Evolutionary conservation across 2,329 filamentous ascomycete genomes (phyloP).

Genomic region (Aspergillus tamarii): DNA sequence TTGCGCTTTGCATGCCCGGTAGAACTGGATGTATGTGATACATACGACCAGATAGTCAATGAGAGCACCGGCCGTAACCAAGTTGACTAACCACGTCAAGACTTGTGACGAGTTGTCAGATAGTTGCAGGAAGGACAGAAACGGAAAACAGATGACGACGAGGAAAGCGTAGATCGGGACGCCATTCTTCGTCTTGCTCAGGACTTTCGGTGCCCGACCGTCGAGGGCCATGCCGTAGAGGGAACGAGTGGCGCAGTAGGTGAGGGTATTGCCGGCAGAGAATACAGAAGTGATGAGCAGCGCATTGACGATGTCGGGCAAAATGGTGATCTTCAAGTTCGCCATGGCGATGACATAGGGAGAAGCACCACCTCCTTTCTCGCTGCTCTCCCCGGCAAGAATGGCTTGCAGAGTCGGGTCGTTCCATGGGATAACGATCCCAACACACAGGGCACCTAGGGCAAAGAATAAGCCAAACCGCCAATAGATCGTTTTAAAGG

Average conservation of each 20-base stretch:
- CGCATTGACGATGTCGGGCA: conserved; percentile 71
- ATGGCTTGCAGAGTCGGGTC: conserved; percentile 56
- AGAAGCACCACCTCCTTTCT: conserved; percentile 38
- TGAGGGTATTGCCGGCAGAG: conserved; percentile 65
- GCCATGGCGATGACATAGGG: conserved; percentile 69
- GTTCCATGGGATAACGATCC: conserved; percentile 69
- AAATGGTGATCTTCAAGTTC: conserved; percentile 59
- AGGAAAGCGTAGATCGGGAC: conserved; percentile 69
- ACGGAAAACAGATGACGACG: conserved; percentile 65
- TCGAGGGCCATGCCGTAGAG: conserved; percentile 67
- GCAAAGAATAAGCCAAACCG: conserved; percentile 73
- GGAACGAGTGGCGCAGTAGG: conserved; percentile 67
- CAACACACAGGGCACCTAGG: conserved; percentile 68
- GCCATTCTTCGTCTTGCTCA: conserved; percentile 57
- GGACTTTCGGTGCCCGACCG: conserved; percentile 58
- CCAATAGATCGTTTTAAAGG: conserved; percentile 75
- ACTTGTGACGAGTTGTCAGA: conserved; percentile 50
- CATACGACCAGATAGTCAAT: conserved; percentile 58
- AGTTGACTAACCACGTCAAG: conserved; percentile 22
- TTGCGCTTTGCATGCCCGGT: conserved; percentile 67
- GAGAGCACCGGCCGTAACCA: conserved; percentile 20
- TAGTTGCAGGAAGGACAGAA: conserved; percentile 72
- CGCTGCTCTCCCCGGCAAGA: conserved; percentile 1
- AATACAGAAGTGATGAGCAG: conserved; percentile 67
- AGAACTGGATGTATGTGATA: conserved; percentile 70